Evolutionary conservation across 768 basidiomycete species (phyloP), one percentile per base, ranked within the genome.

Genomic region (Phaeolepiota aurea): DNA sequence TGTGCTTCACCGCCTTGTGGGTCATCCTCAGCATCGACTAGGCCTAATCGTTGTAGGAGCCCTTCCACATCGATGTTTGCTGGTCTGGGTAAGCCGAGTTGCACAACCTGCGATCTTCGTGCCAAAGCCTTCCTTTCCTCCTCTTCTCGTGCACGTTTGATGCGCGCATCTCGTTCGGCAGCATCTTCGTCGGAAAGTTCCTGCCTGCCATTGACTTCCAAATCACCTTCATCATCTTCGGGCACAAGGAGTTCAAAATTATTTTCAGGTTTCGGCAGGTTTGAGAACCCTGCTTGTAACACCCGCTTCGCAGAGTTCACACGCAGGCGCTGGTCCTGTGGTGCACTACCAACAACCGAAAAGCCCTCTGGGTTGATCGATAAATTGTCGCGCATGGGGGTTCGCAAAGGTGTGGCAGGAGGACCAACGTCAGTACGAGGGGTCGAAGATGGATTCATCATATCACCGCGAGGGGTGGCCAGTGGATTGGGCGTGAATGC

Each of bases 401-500:
- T 98, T 30, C 91, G 83, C 18, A 93, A 65, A 2, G 93, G 92
- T 1, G 94, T 96, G 0, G 77, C 76, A 15, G 77, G 68, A 13
- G 72, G 63, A 2, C 57, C 63, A 9, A 62, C 61, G 13, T 60
- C 60, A 7, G 61, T 53, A 20, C 72, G 68, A 16, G 85, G 81
- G 0, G 82, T 84, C 1, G 66, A 69, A 21, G 77, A 74, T 9
- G 65, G 59, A 39, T 72, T 71, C 3, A 51, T 44, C 10, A 57
- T 57, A 7, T 68, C 74, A 4, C 59, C 61, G 21, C 74, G 78
- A 4, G 91, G 93, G 0, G 94, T 96, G 12, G 87, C 87, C 7
- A 98, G 78, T 3, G 94, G 96, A 64, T 98, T 99, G 3, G 96
- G 96, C 0, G 96, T 99, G 47, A 93, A 91, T 0, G 88, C 76